A percentile compares a stretch with the other conserved stretches of the same genome.
Evolutionary conservation across 345 rosid species (phyloP).

Genomic region (Euclidium syriacum): DNA sequence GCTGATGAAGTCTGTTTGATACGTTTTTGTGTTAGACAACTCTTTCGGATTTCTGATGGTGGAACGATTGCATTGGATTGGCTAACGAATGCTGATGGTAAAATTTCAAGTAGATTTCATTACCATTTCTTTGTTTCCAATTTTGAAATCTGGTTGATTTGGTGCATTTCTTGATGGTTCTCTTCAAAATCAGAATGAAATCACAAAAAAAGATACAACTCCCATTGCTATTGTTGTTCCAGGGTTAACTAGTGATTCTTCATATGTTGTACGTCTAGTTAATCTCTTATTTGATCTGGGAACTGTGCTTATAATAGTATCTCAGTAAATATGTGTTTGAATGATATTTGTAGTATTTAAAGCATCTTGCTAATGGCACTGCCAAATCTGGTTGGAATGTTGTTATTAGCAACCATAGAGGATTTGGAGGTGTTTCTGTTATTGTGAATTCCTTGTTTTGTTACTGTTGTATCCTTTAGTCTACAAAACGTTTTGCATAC

Average conservation of each 20-base stretch:
- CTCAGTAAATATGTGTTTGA: no score
- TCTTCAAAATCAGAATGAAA: conserved; percentile 21
- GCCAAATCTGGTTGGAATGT: conserved; percentile 78
- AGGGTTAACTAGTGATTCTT: conserved; percentile 70
- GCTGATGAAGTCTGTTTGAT: background rate
- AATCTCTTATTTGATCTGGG: background rate
- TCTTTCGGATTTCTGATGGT: conserved; percentile 73
- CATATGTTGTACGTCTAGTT: conserved; percentile 56
- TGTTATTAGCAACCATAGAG: conserved; percentile 87
- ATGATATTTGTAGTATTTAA: conserved; percentile 54
- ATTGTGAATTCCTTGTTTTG: conserved; percentile 51
- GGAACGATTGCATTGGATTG: conserved; percentile 92
- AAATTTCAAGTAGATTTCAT: background rate
- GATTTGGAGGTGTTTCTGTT: conserved; percentile 83
- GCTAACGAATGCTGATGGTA: conserved; percentile 62
- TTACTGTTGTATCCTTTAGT: background rate
- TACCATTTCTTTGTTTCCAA: background rate
- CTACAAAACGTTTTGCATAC: background rate
- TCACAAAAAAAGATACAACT: conserved; percentile 41
- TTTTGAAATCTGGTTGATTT: background rate
- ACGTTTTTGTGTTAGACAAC: conserved; percentile 40
- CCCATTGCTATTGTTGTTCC: conserved; percentile 63
- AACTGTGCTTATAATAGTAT: background rate
- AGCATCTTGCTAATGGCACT: conserved; percentile 58
- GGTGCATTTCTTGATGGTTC: conserved; percentile 32